These are phyloP conservation scores for Fusarium sp. DNA, from an alignment of 2,329 filamentous ascomycete genomes.

Conservation along the genomic window DNA sequence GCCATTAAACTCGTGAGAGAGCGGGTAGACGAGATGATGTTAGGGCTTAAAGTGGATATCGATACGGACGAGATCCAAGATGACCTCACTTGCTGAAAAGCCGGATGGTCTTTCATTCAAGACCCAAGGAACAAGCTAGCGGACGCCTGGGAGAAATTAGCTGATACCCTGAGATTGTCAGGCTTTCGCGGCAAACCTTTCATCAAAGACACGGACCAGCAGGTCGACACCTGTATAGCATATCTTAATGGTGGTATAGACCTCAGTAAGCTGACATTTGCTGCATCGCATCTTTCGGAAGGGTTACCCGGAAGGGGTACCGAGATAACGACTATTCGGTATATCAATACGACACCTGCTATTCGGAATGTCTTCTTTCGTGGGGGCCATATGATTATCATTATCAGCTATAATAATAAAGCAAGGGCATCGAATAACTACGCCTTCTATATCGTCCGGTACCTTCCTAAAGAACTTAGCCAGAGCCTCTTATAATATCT, in stretches of 20 bases:
- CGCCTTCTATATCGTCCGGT: not conserved
- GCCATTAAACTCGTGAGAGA: not conserved
- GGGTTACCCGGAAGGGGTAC: not conserved
- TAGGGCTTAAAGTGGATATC: not conserved
- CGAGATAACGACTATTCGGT: not conserved
- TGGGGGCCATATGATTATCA: not conserved
- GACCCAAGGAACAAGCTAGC: not conserved
- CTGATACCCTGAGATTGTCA: not conserved
- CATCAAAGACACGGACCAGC: not conserved
- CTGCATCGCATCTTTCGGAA: not conserved
- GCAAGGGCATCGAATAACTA: not conserved
- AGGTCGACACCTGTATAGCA: not conserved
- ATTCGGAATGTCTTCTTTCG: not conserved
- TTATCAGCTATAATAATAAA: not conserved
- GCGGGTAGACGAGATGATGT: not conserved
- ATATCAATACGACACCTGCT: not conserved
- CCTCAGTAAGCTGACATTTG: not conserved
- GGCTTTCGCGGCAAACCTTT: not conserved
- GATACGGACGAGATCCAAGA: not conserved
- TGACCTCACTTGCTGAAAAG: not conserved
- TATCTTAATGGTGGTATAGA: not conserved
- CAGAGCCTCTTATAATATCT: not conserved
- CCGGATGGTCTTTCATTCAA: not conserved
- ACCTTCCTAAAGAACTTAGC: not conserved
- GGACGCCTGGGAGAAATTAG: not conserved